A percentile compares a stretch with the other conserved stretches of the same genome.
phyloP scores from a whole-genome alignment of 1,139 yeast genomes.

The Zygosaccharomyces sapae region DNA sequence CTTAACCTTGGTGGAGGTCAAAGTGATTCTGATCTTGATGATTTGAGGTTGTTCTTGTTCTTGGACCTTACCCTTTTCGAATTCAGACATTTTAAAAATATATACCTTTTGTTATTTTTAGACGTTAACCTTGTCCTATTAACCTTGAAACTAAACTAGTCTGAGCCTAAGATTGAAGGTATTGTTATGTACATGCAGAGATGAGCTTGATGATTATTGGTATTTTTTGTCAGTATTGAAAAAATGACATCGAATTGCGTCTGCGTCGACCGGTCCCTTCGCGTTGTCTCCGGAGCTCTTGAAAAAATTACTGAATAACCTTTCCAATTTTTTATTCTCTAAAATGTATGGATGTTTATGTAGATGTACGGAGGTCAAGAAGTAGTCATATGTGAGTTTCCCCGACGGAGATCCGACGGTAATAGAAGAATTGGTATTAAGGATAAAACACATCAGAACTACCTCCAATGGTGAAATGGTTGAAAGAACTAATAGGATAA shows the following conservation, averaged over 20 bases:
- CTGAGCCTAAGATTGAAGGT: neutral
- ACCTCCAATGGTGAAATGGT: neutral
- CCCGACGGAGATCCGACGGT: slow-evolving; percentile 6
- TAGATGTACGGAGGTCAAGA: neutral
- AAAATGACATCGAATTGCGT: neutral
- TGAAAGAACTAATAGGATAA: neutral
- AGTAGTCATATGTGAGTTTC: slow-evolving; percentile 2
- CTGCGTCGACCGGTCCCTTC: slow-evolving; percentile 1
- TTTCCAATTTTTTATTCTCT: neutral
- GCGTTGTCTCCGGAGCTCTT: neutral
- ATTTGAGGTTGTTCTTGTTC: slow-evolving; percentile 78
- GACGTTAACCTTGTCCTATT: slow-evolving; percentile 9
- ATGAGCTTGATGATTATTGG: neutral
- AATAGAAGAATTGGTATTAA: neutral
- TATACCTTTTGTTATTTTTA: slow-evolving; percentile 40
- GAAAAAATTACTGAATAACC: neutral
- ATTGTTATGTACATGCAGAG: neutral
- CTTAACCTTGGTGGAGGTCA: slow-evolving; percentile 98
- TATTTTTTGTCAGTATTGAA: neutral
- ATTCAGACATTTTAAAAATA: slow-evolving; percentile 60
- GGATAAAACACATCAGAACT: neutral
- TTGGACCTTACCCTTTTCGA: slow-evolving; percentile 79
- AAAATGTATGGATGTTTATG: neutral
- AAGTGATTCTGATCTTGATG: slow-evolving; percentile 98
- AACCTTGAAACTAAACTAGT: neutral